Evolutionary conservation across 805 yeast species (phyloP), one percentile per base, ranked within the genome.

Genomic region (Millerozyma miso): DNA sequence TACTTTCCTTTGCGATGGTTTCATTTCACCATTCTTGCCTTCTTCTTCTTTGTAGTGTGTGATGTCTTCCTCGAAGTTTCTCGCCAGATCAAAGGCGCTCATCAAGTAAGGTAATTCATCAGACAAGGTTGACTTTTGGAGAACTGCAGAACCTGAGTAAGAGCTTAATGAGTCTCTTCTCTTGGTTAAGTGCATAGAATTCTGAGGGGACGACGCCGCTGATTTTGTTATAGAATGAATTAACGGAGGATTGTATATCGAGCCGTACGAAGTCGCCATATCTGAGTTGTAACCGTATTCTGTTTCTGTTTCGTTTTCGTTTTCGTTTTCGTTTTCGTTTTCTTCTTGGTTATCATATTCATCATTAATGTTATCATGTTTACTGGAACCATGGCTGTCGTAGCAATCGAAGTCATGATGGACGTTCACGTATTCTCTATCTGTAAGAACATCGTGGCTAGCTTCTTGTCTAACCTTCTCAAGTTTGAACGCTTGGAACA

Each of bases 91-190:
- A 54, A 83, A 84, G 14, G 88, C 89, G 17, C 77, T 69, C 74
- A 83, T 67, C 53, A 84, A 60, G 45, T 74, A 74, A 1, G 91
- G 91, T 47, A 84, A 57, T 54, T 83, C 86, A 39, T 80, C 84
- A 1, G 81, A 55, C 13, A 84, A 63, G 5, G 84, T 76, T 0
- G 85, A 73, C 47, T 70, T 71, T 33, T 71, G 76, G 45, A 72
- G 62, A 45, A 64, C 54, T 29, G 71, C 55, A 1, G 76, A 62
- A 2, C 70, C 57, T 3, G 64, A 51, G 14, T 58, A 38, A 2
- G 67, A 59, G 3, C 63, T 50, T 12, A 55, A 38, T 17, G 65
- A 58, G 29, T 62, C 67, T 19, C 61, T 51, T 40, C 66, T 52
- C 5, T 35, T 20, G 18, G 35, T 19, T 17, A 38, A 38, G 5